Base-by-base conservation (phyloP, 495 filamentous ascomycete species). In the Copromyces sp. region DNA sequence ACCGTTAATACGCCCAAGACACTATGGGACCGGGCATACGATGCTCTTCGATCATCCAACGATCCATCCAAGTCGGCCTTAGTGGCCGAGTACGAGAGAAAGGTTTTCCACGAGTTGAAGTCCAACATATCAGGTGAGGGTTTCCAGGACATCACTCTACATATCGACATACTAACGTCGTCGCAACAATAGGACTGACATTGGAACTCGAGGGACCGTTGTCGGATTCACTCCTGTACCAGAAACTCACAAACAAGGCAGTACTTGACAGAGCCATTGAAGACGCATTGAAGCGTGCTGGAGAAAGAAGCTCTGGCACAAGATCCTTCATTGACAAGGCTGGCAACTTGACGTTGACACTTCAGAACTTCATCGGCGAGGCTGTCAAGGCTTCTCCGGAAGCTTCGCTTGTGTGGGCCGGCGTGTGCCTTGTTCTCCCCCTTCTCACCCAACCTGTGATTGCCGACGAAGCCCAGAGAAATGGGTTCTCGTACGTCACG, bases 401-500 rank as follows among this genome's bases (percentile, higher is more conserved):
- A 44, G 78, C 75, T 45, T 77, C 75, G 38, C 71, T 78, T 9
- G 74, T 16, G 0, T 79, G 77, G 77, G 73, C 74, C n/a, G 77
- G 78, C 68, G 73, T 79, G 39, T 77, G 73, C 40, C 47, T 77
- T 16, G 38, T 74, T 71, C 73, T 78, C 14, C 77, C 77, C 6
- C 53, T 78, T 29, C 73, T 80, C n/a, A 80, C 75, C 6, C 74
- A 76, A 45, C 72, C 75, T 14, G 73, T 3, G 9, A 47, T 68
- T 42, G 77, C 75, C 53, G 38, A 75, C 14, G 68, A 73, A 38
- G 78, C 73, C n/a, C 71, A 77, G 8, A 24, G 35, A 16, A 69
- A 75, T 24, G 78, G 78, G 5, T 77, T 79, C 41, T 47, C 69
- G 3, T 79, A 79, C 68, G 77, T 79, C 39, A 75, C 73, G 8